A percentile compares a stretch with the other conserved stretches of the same genome.
Evolutionary conservation across 192 early-diverging fungal genomes (phyloP).

Genomic region (Chytriomyces confervae): DNA sequence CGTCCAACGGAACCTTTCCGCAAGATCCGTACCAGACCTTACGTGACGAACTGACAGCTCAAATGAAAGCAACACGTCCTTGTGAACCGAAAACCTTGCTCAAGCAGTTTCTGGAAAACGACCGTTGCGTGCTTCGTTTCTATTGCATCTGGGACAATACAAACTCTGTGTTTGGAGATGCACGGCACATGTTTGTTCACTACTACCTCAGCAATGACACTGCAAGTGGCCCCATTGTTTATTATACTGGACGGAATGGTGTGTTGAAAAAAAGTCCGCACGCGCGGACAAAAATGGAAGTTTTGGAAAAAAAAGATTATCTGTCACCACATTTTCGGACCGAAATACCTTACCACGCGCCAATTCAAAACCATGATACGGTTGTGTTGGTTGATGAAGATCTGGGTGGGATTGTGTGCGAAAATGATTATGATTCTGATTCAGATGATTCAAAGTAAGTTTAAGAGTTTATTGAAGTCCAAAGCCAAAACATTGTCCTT

Average conservation of each 20-base stretch:
- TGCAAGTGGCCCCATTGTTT: not conserved
- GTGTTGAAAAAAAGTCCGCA: too few species aligned
- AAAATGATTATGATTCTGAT: conserved; percentile 1
- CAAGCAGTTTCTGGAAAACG: conserved; percentile 66
- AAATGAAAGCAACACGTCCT: conserved; percentile 58
- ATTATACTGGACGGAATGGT: too few species aligned
- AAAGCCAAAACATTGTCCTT: conserved; percentile 6
- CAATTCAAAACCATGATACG: conserved; percentile 2
- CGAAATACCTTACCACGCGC: not conserved
- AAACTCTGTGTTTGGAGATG: conserved; percentile 58
- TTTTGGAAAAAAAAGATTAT: not conserved
- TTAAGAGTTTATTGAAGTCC: conserved; percentile 2
- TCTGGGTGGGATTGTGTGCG: not conserved
- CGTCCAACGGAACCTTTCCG: conserved; percentile 51
- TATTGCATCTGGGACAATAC: conserved; percentile 72
- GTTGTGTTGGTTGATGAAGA: not conserved
- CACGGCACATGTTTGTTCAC: conserved; percentile 65
- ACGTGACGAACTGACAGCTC: conserved; percentile 50
- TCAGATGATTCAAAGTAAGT: not conserved
- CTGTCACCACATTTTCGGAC: conserved; percentile 1
- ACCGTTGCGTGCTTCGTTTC: conserved; percentile 66
- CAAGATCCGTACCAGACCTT: conserved; percentile 58
- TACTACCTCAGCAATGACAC: conserved; percentile 69
- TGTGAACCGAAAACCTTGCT: conserved; percentile 51
- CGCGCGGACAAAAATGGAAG: too few species aligned